Evolutionary conservation across 768 basidiomycete species (phyloP), one percentile per base, ranked within the genome.

Genomic region (Boletus tomentosulus): DNA sequence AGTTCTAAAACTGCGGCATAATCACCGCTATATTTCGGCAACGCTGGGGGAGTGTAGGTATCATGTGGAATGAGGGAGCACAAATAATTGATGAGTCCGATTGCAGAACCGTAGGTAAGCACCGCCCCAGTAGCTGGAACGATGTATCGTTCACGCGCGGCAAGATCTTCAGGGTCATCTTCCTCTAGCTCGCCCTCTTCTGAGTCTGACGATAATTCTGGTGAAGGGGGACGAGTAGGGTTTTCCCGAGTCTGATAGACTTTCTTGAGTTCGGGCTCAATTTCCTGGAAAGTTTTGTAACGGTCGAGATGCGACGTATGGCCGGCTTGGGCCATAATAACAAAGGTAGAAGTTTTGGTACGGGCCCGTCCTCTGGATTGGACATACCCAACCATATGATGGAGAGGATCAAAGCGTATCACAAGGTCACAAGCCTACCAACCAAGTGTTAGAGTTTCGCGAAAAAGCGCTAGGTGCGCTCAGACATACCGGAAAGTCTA

Each of bases 291-390:
- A 6, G 73, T 65, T 37, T 75, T 67, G 65, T 92, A 92, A 50
- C 79, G 78, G 22, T 74, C 74, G 2, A 85, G 68, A 51, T 86
- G 81, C 2, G 73, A 70, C 1, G 71, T 65, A 46, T 86, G 77
- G 47, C 81, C 79, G 55, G 86, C 72, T 56, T 84, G 81, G 16
- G 91, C 76, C 89, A 96, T 87, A 30, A 94, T 78, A 42, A 94
- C 74, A 60, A 89, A 95, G 2, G 83, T 85, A 1, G 92, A 92
- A 0, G 80, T 74, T 53, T 81, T 80, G 55, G 84, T 86, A 44
- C 93, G 77, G 0, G 93, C 92, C 12, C 93, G 79, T 37, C 93
- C 93, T 27, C 93, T 84, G 19, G 89, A 92, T 67, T 96, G 93
- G 39, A 95, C 81, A 60, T 95, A 95, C 46, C 86, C 87, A 19